Conservation (phyloP, 805 yeast species). For the Ogataea chonburiensis region DNA sequence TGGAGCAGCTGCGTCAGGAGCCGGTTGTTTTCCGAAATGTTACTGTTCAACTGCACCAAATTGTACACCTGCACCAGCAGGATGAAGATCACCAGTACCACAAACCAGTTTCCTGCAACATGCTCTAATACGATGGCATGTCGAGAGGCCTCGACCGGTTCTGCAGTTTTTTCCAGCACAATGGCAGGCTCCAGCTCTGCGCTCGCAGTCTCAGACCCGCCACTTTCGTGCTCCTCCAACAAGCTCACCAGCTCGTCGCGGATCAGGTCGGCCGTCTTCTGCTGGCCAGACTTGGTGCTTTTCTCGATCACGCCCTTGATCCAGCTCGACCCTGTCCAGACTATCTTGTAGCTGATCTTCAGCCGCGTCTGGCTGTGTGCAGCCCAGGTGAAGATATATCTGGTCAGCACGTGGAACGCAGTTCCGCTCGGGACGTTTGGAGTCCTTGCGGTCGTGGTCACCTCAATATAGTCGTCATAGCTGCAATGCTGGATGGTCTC, state of each 20-base stretch:
- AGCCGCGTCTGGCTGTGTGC: slow-evolving; percentile 57
- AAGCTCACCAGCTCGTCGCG: slow-evolving; percentile 25
- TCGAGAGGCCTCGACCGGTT: background rate
- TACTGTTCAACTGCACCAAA: slow-evolving; percentile 6
- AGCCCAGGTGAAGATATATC: slow-evolving; percentile 76
- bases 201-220: background rate
- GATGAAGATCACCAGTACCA: slow-evolving; percentile 7
- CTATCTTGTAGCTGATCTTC: slow-evolving; percentile 66
- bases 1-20: slow-evolving; percentile 2
- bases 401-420: slow-evolving; percentile 71
- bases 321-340: slow-evolving; percentile 94
- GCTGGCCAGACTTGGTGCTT: slow-evolving; percentile 80
- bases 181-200: slow-evolving; percentile 1
- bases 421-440: slow-evolving; percentile 96
- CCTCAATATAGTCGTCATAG: slow-evolving; percentile 52
- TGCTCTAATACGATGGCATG: slow-evolving; percentile 5
- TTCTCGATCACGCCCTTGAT: slow-evolving; percentile 85
- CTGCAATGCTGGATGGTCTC: slow-evolving; percentile 62
- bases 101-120: slow-evolving; percentile 14
- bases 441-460: slow-evolving; percentile 64
- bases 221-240: slow-evolving; percentile 17
- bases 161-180: slow-evolving; percentile 1
- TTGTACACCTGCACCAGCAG: slow-evolving; percentile 12
- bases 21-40: slow-evolving; percentile 3
- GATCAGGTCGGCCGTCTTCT: slow-evolving; percentile 50